Percentiles rank a stretch among this genome's conserved stretches.
Conservation (phyloP, 768 basidiomycete genomes). For the Mycena metata region DNA sequence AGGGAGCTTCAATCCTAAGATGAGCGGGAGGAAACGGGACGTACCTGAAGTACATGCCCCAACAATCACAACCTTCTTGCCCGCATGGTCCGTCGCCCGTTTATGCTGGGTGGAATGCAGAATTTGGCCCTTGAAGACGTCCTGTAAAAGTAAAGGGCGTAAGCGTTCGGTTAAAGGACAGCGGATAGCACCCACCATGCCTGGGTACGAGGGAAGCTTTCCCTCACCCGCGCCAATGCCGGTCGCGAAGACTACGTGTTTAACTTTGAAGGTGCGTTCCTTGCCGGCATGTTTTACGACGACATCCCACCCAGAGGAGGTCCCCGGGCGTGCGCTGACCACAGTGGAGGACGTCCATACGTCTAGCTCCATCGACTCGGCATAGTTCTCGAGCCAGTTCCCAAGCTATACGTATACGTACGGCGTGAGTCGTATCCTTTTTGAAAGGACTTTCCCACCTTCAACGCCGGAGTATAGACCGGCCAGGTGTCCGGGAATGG, state of each 20-base stretch:
- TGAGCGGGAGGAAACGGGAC: neutral
- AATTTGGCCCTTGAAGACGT: slow-evolving; percentile 62
- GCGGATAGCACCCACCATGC: slow-evolving; percentile 47
- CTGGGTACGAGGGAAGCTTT: slow-evolving; percentile 60
- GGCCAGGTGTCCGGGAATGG: slow-evolving; percentile 62
- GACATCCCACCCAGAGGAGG: slow-evolving; percentile 55
- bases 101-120: slow-evolving; percentile 67
- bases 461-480: slow-evolving; percentile 56
- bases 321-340: slow-evolving; percentile 46
- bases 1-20: neutral
- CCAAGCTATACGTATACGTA: too few species aligned
- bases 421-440: too few species aligned
- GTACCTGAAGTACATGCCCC: slow-evolving; percentile 71
- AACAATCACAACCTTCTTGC: slow-evolving; percentile 73
- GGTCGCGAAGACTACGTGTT: slow-evolving; percentile 68
- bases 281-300: slow-evolving; percentile 49
- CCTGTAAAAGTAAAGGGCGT: slow-evolving; percentile 41
- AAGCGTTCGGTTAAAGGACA: too few species aligned
- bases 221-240: slow-evolving; percentile 63
- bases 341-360: slow-evolving; percentile 63
- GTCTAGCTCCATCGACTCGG: slow-evolving; percentile 63
- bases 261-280: slow-evolving; percentile 53
- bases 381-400: slow-evolving; percentile 72
- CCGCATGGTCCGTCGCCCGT: slow-evolving; percentile 59
- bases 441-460: slow-evolving; percentile 43